phyloP scores from a whole-genome alignment of 1,284 basidiomycete species.

The Marasmius sp. region DNA sequence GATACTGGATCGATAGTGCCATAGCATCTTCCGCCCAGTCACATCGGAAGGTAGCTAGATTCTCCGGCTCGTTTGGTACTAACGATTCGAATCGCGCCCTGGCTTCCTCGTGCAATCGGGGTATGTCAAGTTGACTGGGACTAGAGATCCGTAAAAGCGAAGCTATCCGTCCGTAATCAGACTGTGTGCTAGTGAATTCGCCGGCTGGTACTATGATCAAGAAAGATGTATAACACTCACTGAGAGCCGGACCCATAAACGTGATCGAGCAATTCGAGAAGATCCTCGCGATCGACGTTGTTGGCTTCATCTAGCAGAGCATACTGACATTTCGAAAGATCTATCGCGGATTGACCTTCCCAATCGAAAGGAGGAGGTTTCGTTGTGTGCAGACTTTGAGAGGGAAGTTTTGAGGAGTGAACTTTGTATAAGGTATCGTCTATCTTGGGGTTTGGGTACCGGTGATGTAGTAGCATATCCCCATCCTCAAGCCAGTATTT shows the following conservation, averaged over 20 bases:
- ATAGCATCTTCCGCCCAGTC: conserved; percentile 50
- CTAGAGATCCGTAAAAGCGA: conserved; percentile 56
- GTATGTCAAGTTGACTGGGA: conserved; percentile 53
- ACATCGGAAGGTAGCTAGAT: conserved; percentile 31
- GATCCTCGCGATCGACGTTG: conserved; percentile 32
- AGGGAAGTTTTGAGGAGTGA: conserved; percentile 4
- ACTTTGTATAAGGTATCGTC: conserved; percentile 8
- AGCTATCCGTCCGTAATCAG: conserved; percentile 40
- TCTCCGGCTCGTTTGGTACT: conserved; percentile 42
- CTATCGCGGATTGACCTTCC: neutral
- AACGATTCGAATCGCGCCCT: conserved; percentile 38
- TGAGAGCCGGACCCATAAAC: conserved; percentile 53
- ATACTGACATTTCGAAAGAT: conserved; percentile 6
- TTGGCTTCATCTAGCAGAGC: conserved; percentile 1
- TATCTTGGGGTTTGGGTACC: neutral
- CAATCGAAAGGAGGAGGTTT: neutral
- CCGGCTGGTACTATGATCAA: neutral
- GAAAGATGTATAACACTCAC: neutral
- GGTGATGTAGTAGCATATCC: conserved; percentile 7
- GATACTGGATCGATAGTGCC: conserved; percentile 43
- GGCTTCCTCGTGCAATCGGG: conserved; percentile 46
- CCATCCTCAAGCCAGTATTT: conserved; percentile 12
- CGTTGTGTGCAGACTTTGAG: neutral
- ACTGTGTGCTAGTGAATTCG: conserved; percentile 2
- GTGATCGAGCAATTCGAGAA: conserved; percentile 55